Conservation (phyloP, 345 rosid species). For the Salix purpurea region DNA sequence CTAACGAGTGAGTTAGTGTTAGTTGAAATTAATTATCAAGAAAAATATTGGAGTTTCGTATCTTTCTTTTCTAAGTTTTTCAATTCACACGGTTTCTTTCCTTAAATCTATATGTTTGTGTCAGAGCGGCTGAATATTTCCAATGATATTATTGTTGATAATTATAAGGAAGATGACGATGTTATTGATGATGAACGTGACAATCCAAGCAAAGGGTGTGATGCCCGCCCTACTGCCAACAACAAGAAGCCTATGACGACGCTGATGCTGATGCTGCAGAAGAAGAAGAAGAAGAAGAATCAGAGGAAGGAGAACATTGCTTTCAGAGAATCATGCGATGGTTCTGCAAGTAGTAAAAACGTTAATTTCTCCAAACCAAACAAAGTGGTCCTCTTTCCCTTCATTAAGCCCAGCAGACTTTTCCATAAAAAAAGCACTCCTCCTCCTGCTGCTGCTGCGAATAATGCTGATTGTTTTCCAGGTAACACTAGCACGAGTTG, state of each 20-base stretch:
- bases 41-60: neutral
- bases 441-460: neutral
- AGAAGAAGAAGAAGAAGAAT: neutral
- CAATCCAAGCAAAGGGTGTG: neutral
- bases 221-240: neutral
- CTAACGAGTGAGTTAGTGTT: no score
- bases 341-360: neutral
- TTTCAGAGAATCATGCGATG: neutral
- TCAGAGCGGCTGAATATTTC: neutral
- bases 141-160: no score
- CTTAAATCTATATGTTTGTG: neutral
- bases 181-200: neutral
- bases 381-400: slow-evolving; percentile 14
- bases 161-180: neutral
- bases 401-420: slow-evolving; percentile 13
- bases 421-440: neutral
- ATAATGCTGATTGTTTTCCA: neutral
- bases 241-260: neutral
- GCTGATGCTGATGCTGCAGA: neutral
- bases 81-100: neutral
- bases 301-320: neutral
- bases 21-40: no score
- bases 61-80: no score
- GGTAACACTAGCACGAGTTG: slow-evolving; percentile 11
- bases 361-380: slow-evolving; percentile 8